Evolutionary conservation across 2,329 filamentous ascomycete genomes (phyloP), one percentile per base, ranked within the genome.

Genomic region (Penicillium sp.): DNA sequence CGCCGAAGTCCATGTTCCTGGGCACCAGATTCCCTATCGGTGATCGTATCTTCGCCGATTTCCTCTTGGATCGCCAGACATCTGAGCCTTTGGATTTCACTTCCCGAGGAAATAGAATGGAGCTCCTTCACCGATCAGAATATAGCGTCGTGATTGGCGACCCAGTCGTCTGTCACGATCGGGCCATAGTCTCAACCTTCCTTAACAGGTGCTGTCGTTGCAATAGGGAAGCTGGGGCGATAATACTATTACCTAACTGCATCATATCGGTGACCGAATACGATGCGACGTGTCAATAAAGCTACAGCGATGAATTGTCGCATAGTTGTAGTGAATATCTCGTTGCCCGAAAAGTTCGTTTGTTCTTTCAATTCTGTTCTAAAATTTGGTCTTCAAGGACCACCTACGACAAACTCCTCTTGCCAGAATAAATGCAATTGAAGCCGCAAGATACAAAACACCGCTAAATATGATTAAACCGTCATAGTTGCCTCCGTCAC

Each of bases 391-490:
- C 30, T 24, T 56, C 12, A 55, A 45, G 13, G 36, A 40, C 64
- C 64, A 66, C 1, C 62, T 62, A 5, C 47, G 47, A 29, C 55
- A 54, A 39, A 67, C 46, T 3, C 55, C 61, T 13, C 62, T 55
- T 3, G 62, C 61, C 36, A 67, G 12, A 18, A 51, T 48, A 54
- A 68, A 68, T 21, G 59, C 56, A 40, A 53, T 49, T 17, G 55
- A 50, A 9, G 64, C 56, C 9, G 54, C 56, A 9, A 67, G 30
- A 56, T 68, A 68, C 15, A 66, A n/a, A 7, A 58, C 51, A 0
- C 62, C 65, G 0, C 58, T 61, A 30, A 63, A 62, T 4, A 62
- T 33, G 48, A 64, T 63, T 26, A 65, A 21, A 4, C 57, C 58
- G 10, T 34, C 27, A 40, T 61, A 63, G 1, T 46, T 44, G 7